These are phyloP conservation scores for Blastobotrys serpentis DNA, from an alignment of 1,139 yeast genomes.

Conservation along the genomic window DNA sequence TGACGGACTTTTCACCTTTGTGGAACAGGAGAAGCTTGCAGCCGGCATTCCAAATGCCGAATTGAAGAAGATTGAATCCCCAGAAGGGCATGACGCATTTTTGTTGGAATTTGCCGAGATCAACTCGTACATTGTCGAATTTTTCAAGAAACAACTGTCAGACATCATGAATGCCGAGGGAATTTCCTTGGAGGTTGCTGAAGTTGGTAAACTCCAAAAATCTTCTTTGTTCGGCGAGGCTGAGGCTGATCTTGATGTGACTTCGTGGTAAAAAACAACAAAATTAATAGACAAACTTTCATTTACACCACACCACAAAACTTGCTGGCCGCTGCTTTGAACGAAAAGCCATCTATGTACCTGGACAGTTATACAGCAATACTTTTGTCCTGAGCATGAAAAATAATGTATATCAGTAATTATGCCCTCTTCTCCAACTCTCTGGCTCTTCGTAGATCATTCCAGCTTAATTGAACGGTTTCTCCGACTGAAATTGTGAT, in stretches of 20 bases:
- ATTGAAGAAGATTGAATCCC: slow-evolving; percentile 74
- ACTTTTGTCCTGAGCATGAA: too few relatives aligned
- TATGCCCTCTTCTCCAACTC: too few relatives aligned
- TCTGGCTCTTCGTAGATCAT: too few relatives aligned
- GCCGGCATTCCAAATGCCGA: slow-evolving; percentile 66
- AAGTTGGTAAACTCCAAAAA: slow-evolving; percentile 47
- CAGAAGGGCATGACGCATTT: slow-evolving; percentile 99
- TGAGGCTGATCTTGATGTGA: slow-evolving; percentile 61
- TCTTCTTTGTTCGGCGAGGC: slow-evolving; percentile 93
- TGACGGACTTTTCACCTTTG: slow-evolving; percentile 88
- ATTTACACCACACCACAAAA: too few relatives aligned
- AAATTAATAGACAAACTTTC: neutral
- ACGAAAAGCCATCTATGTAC: too few relatives aligned
- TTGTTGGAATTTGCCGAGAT: slow-evolving; percentile 82
- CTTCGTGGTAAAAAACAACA: slow-evolving; percentile 63
- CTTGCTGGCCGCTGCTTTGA: too few relatives aligned
- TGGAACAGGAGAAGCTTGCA: slow-evolving; percentile 86
- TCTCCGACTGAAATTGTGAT: too few relatives aligned
- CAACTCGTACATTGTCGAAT: slow-evolving; percentile 65
- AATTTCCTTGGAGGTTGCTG: slow-evolving; percentile 55
- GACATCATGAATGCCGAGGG: slow-evolving; percentile 53
- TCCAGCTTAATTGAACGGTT: too few relatives aligned
- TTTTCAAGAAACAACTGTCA: slow-evolving; percentile 56
- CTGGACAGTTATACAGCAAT: too few relatives aligned
- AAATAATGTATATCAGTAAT: too few relatives aligned